A percentile compares a stretch with the other conserved stretches of the same genome.
phyloP scores from a whole-genome alignment of 2,329 filamentous ascomycete genomes.

The Onygenales sp. region DNA sequence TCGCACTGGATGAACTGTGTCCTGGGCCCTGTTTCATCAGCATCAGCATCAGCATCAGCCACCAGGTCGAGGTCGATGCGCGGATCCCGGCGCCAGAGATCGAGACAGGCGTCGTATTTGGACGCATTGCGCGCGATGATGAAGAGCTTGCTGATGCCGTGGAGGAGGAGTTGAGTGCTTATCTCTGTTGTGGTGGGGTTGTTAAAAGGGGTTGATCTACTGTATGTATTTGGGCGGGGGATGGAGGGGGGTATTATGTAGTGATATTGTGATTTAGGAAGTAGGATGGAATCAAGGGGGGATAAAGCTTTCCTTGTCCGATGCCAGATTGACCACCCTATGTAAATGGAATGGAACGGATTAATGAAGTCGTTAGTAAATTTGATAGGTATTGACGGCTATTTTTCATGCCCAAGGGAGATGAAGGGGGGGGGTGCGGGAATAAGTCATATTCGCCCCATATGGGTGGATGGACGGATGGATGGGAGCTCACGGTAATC shows the following conservation, averaged over 20 bases:
- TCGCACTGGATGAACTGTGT: slow-evolving; percentile 22
- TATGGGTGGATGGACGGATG: not conserved
- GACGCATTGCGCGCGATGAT: slow-evolving; percentile 18
- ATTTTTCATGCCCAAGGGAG: not conserved
- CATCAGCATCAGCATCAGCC: not conserved
- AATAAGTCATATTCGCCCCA: not conserved
- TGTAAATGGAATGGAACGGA: not conserved
- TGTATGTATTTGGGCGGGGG: no score
- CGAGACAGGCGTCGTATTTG: slow-evolving; percentile 16
- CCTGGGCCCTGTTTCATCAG: slow-evolving; percentile 11
- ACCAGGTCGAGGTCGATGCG: slow-evolving; percentile 9
- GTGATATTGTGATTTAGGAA: not conserved
- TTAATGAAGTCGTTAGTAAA: not conserved
- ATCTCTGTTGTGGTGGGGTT: slow-evolving; percentile 14
- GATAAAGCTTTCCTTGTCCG: slow-evolving; percentile 14
- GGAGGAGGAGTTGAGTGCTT: slow-evolving; percentile 21
- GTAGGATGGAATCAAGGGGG: not conserved
- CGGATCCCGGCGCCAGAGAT: slow-evolving; percentile 15
- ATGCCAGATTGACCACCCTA: slow-evolving; percentile 23
- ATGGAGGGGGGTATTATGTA: not conserved
- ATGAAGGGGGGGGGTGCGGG: not conserved
- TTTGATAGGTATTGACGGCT: not conserved
- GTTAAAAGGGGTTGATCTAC: no score
- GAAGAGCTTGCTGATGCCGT: slow-evolving; percentile 20
- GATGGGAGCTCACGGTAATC: slow-evolving; percentile 17